Base-by-base conservation (phyloP, 305 asterid species). In the Rubia peregrina region DNA sequence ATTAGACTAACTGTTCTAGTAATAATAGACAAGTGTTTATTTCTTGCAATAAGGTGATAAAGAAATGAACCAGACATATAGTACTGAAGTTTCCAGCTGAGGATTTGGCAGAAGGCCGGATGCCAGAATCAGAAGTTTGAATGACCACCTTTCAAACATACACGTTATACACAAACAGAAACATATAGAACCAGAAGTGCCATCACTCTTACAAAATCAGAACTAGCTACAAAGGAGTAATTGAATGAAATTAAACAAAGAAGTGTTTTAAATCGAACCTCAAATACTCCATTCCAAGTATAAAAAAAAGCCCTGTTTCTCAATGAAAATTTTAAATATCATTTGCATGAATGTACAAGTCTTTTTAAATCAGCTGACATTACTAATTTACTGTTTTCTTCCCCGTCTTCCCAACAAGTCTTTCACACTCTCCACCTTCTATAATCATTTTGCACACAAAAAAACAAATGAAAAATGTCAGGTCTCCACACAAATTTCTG, bases 391-490 rank as follows among this genome's bases (percentile, higher is more conserved):
- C 11, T 12, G 51, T 46, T 46, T 89, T 85, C 83, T 91, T 79
- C 95, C 87, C 98, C 98, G 89, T 85, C 82, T 85, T 74, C 98
- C 98, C n/a, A 91, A 74, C 70, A 81, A 91, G 81, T 81, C 95
- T 84, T 89, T 89, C 64, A 89, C 92, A 73, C 72, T 81, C 62
- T 85, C 89, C 96, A 91, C 85, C 41, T 89, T 88, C 74, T 85
- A 96, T 75, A 44, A 4, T n/a, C 6, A 30, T 63, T 44, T 44
- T 2, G 21, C 5, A 5, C 12, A 2, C 33, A 0, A 63, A 55
- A 73, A 46, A 53, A n/a, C 6, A 6, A 56, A 56, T n/a, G n/a
- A n/a, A n/a, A n/a, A n/a, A n/a, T n/a, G n/a, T n/a, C n/a, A n/a
- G n/a, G n/a, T n/a, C n/a, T n/a, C n/a, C n/a, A n/a, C n/a, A n/a